phyloP scores from a whole-genome alignment of 179 eudicot genomes.

The Patellifolia procumbens region DNA sequence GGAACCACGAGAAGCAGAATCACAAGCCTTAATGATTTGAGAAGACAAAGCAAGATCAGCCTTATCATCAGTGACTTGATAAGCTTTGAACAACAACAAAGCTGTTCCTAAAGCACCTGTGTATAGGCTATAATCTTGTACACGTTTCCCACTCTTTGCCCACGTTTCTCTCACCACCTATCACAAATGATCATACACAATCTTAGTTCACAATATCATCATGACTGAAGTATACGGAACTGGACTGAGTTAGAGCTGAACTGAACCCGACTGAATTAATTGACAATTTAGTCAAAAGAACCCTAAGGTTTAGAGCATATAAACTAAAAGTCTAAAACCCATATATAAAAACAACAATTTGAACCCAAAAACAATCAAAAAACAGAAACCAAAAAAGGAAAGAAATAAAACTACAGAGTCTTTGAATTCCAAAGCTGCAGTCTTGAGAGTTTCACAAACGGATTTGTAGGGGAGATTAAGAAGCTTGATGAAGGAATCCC shows the following conservation, averaged over 20 bases:
- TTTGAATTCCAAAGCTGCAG: constrained; percentile 53
- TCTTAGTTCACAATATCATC: constrained; percentile 19
- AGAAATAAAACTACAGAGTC: constrained; percentile 33
- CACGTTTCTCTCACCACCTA: constrained; percentile 74
- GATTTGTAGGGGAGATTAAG: constrained; percentile 54
- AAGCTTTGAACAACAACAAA: constrained; percentile 57
- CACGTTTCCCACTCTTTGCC: constrained; percentile 37
- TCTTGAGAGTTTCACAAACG: constrained; percentile 43
- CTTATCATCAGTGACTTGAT: constrained; percentile 44
- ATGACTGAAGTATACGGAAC: too few relatives aligned
- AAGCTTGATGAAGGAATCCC: constrained; percentile 52
- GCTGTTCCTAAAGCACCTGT: constrained; percentile 78
- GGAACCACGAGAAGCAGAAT: constrained; percentile 54
- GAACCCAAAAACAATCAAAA: not conserved
- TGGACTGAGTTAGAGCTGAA: too few relatives aligned
- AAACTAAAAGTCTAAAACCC: constrained; percentile 21
- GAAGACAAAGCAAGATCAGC: constrained; percentile 53
- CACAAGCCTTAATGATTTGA: constrained; percentile 75
- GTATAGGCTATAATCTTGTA: constrained; percentile 58
- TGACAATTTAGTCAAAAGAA: too few relatives aligned
- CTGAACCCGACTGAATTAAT: too few relatives aligned
- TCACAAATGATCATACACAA: constrained; percentile 3
- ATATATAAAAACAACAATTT: constrained; percentile 4
- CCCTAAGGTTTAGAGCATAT: not conserved
- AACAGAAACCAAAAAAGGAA: not conserved